Evolutionary conservation across 176 grass and related monocot genomes (phyloP).

Genomic region (Puya raimondii): DNA sequence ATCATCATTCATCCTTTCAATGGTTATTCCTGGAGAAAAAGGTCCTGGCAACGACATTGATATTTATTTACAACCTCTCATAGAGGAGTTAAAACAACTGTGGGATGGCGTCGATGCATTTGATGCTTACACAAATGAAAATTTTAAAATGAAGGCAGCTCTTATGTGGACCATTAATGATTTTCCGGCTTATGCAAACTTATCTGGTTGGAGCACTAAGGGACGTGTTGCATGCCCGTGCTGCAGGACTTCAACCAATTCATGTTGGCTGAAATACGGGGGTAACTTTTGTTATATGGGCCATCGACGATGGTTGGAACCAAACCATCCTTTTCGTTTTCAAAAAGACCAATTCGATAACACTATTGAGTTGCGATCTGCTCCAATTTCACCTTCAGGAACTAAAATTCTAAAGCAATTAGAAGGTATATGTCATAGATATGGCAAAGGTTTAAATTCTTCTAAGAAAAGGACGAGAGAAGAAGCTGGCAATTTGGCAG

Average conservation of each 20-base stretch:
- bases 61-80: constrained; percentile 20
- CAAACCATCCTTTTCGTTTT: neutral
- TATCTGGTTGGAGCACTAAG: constrained; percentile 17
- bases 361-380: neutral
- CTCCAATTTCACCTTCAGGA: neutral
- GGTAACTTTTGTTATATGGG: constrained; percentile 18
- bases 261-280: neutral
- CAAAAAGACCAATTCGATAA: constrained; percentile 7
- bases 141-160: neutral
- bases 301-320: constrained; percentile 6
- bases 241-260: constrained; percentile 9
- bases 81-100: constrained; percentile 10
- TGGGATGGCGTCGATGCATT: neutral
- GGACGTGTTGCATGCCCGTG: constrained; percentile 5
- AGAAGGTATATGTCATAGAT: neutral
- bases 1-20: neutral
- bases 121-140: neutral
- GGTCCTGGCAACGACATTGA: constrained; percentile 13
- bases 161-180: constrained; percentile 21
- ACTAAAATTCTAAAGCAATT: constrained; percentile 1
- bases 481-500: too few species aligned
- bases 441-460: too few species aligned
- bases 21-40: constrained; percentile 8
- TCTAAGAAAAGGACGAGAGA: too few species aligned
- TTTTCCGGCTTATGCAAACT: neutral